Evolutionary conservation across 2,329 filamentous ascomycete species (phyloP).

Genomic region (Colletotrichum lini): DNA sequence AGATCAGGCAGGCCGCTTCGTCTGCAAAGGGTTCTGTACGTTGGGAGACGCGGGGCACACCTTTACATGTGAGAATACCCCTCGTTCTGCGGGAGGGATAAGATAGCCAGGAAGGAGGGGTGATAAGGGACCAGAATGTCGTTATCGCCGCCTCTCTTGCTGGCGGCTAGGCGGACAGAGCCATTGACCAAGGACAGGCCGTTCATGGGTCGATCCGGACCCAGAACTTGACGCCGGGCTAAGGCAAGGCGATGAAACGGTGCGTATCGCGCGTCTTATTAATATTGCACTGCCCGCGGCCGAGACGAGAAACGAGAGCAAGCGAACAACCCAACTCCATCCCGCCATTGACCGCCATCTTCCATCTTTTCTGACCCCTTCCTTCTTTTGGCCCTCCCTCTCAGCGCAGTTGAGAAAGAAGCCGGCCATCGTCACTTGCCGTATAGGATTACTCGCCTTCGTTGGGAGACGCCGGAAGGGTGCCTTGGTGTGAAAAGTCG

Average conservation of each 20-base stretch:
- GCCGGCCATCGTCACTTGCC: background rate
- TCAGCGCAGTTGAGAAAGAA: background rate
- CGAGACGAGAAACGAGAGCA: background rate
- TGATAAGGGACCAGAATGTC: conserved; percentile 14
- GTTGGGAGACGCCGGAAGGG: conserved; percentile 1
- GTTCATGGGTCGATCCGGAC: background rate
- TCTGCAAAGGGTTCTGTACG: background rate
- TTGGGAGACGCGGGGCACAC: background rate
- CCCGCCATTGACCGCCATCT: conserved; percentile 24
- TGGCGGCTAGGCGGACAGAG: background rate
- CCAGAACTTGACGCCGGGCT: conserved; percentile 3
- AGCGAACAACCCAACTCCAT: background rate
- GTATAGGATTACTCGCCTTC: background rate
- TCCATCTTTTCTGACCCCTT: conserved; percentile 18
- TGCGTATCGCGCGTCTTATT: conserved; percentile 32
- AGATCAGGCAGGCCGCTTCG: conserved; percentile 30
- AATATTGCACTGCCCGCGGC: conserved; percentile 8
- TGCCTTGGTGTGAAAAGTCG: background rate
- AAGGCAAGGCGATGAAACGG: conserved; percentile 1
- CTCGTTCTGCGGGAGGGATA: conserved; percentile 3
- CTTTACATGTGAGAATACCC: conserved; percentile 24
- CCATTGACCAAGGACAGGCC: conserved; percentile 4
- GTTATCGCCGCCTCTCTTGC: conserved; percentile 4
- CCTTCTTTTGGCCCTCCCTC: conserved; percentile 10
- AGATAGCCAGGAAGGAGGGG: conserved; percentile 19